Evolutionary conservation across 257 asterid species (phyloP).

Genomic region (Rauvolfia tetraphylla): DNA sequence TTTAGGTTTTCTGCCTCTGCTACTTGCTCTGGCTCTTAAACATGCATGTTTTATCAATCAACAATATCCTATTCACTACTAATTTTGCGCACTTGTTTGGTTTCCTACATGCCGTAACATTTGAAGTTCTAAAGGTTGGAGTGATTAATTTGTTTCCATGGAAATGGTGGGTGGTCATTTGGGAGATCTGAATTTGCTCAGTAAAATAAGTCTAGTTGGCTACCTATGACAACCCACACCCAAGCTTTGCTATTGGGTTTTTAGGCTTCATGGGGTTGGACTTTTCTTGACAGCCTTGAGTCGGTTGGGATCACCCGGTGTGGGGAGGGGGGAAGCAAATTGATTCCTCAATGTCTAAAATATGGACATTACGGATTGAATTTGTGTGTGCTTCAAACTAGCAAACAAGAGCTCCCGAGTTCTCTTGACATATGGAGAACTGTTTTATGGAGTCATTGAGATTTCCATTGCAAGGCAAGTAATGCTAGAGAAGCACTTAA

Average conservation of each 20-base stretch:
- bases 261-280: not conserved
- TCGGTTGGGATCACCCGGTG: not conserved
- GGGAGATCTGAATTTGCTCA: not conserved
- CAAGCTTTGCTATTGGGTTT: not conserved
- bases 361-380: not conserved
- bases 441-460: not conserved
- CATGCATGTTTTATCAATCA: not conserved
- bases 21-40: not conserved
- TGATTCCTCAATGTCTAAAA: not conserved
- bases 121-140: not conserved
- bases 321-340: not conserved
- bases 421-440: not conserved
- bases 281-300: not conserved
- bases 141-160: not conserved
- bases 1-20: slow-evolving; percentile 13
- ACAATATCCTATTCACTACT: too few relatives aligned
- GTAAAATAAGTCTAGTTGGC: not conserved
- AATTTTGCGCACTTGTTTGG: not conserved
- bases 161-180: not conserved
- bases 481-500: not conserved
- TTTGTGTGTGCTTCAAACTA: not conserved
- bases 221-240: not conserved
- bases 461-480: not conserved
- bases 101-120: not conserved
- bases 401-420: not conserved